A percentile compares a stretch with the other conserved stretches of the same genome.
These are phyloP conservation scores for Neurospora sublineolata DNA, from an alignment of 495 filamentous ascomycete species.

Conservation along the genomic window DNA sequence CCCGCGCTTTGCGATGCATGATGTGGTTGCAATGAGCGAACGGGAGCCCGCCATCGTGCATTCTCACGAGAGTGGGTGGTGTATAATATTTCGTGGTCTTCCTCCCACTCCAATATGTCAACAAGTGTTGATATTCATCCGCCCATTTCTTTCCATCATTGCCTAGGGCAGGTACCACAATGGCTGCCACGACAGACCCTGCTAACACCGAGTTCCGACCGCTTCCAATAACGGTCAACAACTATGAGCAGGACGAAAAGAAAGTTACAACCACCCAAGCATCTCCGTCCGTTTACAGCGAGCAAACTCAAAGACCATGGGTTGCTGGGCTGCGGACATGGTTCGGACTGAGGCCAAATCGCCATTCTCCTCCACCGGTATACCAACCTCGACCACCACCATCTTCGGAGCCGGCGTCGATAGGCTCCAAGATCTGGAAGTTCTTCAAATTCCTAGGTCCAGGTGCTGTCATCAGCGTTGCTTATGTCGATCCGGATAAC, in stretches of 20 bases:
- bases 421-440: constrained; percentile 3
- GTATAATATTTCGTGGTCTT: neutral
- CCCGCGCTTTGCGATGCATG: neutral
- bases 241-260: neutral
- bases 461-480: constrained; percentile 15
- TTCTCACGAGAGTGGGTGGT: neutral
- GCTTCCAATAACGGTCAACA: neutral
- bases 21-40: neutral
- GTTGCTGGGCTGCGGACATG: neutral
- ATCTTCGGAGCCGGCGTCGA: neutral
- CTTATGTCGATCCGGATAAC: constrained; percentile 23
- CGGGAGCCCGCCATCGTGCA: neutral
- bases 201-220: neutral
- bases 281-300: neutral
- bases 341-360: neutral
- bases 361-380: neutral
- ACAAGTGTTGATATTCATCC: neutral
- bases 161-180: neutral
- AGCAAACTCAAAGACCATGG: neutral
- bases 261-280: neutral
- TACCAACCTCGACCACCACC: constrained; percentile 1
- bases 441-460: constrained; percentile 13
- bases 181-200: neutral
- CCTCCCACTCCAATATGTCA: neutral
- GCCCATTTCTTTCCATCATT: neutral